These are phyloP conservation scores for Leucocoprinus birnbaumii DNA, from an alignment of 768 basidiomycete genomes.

Conservation along the genomic window DNA sequence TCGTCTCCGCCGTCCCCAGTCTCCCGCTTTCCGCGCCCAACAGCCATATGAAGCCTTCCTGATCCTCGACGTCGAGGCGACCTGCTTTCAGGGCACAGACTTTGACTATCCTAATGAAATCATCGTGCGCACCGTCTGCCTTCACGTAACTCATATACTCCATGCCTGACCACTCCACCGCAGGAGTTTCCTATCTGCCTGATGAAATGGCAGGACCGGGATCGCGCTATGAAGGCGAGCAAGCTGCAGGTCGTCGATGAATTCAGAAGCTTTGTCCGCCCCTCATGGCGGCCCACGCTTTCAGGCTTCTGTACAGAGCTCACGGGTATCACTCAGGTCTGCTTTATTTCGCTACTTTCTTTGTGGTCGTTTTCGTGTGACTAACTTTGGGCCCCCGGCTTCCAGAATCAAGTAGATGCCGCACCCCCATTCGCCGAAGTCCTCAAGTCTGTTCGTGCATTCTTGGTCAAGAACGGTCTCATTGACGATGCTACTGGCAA, in stretches of 20 bases:
- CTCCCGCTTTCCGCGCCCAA: constrained; percentile 19
- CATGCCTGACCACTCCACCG: constrained; percentile 1
- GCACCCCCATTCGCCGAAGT: constrained; percentile 78
- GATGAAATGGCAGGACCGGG: constrained; percentile 74
- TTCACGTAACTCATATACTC: neutral
- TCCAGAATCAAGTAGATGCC: constrained; percentile 74
- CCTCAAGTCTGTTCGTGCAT: constrained; percentile 56
- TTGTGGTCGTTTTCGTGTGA: neutral
- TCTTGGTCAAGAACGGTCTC: constrained; percentile 70
- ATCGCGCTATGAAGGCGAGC: constrained; percentile 45
- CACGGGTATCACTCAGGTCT: constrained; percentile 91
- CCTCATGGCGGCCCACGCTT: constrained; percentile 81
- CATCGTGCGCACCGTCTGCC: constrained; percentile 57
- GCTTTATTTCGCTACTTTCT: constrained; percentile 20
- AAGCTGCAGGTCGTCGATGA: constrained; percentile 71
- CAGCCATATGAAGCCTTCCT: constrained; percentile 76
- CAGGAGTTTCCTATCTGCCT: constrained; percentile 95
- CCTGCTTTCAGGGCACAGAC: constrained; percentile 63
- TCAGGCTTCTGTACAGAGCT: constrained; percentile 82
- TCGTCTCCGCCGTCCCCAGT: neutral
- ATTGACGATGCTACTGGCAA: constrained; percentile 57
- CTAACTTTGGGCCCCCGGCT: constrained; percentile 7
- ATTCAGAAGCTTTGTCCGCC: constrained; percentile 86
- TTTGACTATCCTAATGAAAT: constrained; percentile 95
- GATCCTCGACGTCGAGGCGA: constrained; percentile 88